Conservation (phyloP, 768 basidiomycete species). For the Sarcodon aspratus region DNA sequence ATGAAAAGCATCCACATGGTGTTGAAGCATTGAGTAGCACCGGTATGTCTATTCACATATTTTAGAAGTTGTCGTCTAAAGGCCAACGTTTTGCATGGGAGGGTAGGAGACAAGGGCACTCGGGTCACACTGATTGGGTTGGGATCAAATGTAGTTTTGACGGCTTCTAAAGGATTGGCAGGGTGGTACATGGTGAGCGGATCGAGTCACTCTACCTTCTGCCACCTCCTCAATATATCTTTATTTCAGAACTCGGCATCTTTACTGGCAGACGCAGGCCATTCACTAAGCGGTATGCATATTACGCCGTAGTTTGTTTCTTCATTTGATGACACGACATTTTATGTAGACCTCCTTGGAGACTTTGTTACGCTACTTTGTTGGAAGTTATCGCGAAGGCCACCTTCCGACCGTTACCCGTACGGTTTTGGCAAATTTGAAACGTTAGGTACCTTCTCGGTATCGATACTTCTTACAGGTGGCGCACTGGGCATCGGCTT, state of each 20-base stretch:
- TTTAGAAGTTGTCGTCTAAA: background rate
- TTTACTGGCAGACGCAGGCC: conserved; percentile 87
- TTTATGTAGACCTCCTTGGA: conserved; percentile 57
- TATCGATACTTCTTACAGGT: conserved; percentile 77
- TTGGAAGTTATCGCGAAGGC: conserved; percentile 75
- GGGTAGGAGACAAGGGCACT: conserved; percentile 66
- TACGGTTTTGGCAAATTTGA: conserved; percentile 93
- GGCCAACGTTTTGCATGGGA: background rate
- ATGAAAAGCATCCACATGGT: conserved; percentile 30
- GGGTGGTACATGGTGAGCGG: conserved; percentile 56
- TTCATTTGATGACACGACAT: background rate
- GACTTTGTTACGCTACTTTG: conserved; percentile 88
- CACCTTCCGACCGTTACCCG: conserved; percentile 73
- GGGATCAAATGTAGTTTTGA: conserved; percentile 71
- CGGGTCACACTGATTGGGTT: conserved; percentile 81
- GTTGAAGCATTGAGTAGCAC: conserved; percentile 55
- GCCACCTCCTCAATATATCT: background rate
- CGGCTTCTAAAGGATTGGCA: conserved; percentile 74
- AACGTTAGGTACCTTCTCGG: conserved; percentile 85
- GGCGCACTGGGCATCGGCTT: conserved; percentile 80
- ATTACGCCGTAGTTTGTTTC: background rate
- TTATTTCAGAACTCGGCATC: conserved; percentile 59
- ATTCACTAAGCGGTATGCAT: conserved; percentile 69
- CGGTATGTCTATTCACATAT: conserved; percentile 29
- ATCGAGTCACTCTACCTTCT: background rate